Evolutionary conservation across 306 rosid species (phyloP).

Genomic region (Hippophae gyantsensis): DNA sequence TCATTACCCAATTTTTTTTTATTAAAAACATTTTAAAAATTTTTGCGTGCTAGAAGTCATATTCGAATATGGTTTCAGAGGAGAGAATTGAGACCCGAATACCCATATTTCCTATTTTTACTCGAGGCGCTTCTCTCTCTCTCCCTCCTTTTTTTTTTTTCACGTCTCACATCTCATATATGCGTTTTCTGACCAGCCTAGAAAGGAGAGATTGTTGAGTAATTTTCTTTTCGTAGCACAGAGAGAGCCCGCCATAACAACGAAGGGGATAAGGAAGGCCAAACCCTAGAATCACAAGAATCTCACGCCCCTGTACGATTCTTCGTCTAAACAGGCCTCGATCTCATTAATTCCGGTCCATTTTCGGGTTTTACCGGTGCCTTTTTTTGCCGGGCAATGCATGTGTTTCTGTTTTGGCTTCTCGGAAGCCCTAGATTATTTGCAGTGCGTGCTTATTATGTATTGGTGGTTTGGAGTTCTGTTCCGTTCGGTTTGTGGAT

Average conservation of each 20-base stretch:
- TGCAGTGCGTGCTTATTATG: conserved; percentile 14
- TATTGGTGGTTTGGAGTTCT: conserved; percentile 6
- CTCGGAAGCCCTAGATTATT: conserved; percentile 19
- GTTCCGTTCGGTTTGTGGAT: neutral
- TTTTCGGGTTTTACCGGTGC: too few relatives aligned
- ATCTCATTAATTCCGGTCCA: conserved; percentile 17
- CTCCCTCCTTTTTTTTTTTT: conserved; percentile 52
- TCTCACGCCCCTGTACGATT: conserved; percentile 8
- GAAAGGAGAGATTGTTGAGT: conserved; percentile 18
- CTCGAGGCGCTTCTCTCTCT: neutral
- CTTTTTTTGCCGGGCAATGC: too few relatives aligned
- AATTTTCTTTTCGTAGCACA: neutral
- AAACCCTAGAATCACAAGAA: conserved; percentile 16
- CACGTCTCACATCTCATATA: conserved; percentile 43
- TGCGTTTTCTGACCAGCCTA: conserved; percentile 50
- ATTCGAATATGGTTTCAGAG: conserved; percentile 24
- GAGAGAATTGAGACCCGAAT: conserved; percentile 57
- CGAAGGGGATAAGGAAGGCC: conserved; percentile 15
- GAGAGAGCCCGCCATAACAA: conserved; percentile 1
- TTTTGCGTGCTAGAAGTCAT: conserved; percentile 42
- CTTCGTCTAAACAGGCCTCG: conserved; percentile 15
- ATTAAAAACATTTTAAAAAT: neutral
- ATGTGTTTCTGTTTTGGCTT: conserved; percentile 4
- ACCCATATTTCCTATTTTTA: conserved; percentile 3
- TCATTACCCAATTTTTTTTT: neutral